A percentile compares a stretch with the other conserved stretches of the same genome.
Evolutionary conservation across 2,329 filamentous ascomycete genomes (phyloP).

Genomic region (Gremmenia infestans): DNA sequence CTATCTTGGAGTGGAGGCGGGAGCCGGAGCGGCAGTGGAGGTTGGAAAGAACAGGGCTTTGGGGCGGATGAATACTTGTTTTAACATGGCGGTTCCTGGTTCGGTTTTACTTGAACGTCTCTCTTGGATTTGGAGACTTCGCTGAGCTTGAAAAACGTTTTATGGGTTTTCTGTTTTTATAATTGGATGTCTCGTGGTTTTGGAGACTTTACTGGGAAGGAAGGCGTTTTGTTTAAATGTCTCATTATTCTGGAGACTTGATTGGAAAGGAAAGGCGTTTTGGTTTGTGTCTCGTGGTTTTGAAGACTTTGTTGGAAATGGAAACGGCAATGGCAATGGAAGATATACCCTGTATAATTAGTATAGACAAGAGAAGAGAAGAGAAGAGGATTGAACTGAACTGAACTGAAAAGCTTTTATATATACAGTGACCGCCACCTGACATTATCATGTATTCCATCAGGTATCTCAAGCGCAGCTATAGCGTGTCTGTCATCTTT

Average conservation of each 20-base stretch:
- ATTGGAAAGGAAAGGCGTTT: neutral
- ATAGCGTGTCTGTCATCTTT: too few species aligned
- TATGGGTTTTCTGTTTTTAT: neutral
- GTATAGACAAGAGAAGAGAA: too few species aligned
- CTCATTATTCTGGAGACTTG: neutral
- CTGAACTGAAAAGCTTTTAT: too few species aligned
- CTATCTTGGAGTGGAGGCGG: neutral
- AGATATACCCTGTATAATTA: too few species aligned
- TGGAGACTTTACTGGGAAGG: neutral
- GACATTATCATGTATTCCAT: too few species aligned
- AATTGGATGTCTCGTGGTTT: neutral
- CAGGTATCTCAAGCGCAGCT: too few species aligned
- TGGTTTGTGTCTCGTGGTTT: neutral
- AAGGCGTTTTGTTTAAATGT: neutral
- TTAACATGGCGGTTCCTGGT: neutral
- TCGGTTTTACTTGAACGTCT: neutral
- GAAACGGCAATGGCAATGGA: too few species aligned
- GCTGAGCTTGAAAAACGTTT: neutral
- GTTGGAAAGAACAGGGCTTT: neutral
- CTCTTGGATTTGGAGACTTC: neutral
- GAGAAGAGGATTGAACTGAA: too few species aligned
- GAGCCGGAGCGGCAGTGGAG: too few species aligned
- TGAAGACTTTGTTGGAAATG: neutral
- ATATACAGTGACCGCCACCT: too few species aligned
- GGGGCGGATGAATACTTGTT: neutral